phyloP scores from a whole-genome alignment of 2,329 filamentous ascomycete genomes.

The Neofusicoccum sp. region DNA sequence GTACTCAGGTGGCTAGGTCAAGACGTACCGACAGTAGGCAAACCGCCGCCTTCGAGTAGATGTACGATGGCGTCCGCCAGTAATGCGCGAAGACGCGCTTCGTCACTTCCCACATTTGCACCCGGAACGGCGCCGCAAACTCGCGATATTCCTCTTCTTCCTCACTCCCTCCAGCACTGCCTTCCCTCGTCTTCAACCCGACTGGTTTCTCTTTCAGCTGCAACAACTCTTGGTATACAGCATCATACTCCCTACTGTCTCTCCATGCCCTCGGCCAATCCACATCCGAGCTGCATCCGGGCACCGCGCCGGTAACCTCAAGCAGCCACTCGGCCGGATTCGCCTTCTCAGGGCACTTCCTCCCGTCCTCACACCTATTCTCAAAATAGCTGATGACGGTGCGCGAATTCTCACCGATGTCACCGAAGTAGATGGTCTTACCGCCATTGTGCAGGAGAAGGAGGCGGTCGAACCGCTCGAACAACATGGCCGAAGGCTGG shows the following conservation, averaged over 20 bases:
- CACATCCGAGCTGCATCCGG: constrained; percentile 15
- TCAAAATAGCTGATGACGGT: constrained; percentile 62
- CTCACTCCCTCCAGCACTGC: background rate
- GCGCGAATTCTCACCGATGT: constrained; percentile 69
- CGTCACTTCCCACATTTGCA: constrained; percentile 20
- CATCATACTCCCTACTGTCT: constrained; percentile 22
- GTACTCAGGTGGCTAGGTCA: background rate
- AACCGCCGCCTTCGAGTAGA: constrained; percentile 22
- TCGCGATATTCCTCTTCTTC: constrained; percentile 3
- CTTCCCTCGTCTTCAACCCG: background rate
- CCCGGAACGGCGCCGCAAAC: constrained; percentile 22
- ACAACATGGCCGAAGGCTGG: constrained; percentile 92
- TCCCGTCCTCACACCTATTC: background rate
- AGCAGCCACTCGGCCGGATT: constrained; percentile 78
- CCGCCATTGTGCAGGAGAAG: constrained; percentile 76
- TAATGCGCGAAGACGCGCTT: constrained; percentile 22
- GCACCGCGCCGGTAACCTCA: constrained; percentile 37
- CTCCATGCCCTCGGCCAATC: constrained; percentile 22
- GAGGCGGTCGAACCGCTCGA: constrained; percentile 83
- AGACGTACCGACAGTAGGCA: constrained; percentile 19
- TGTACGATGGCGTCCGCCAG: constrained; percentile 25
- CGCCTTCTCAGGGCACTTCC: background rate
- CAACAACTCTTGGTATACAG: constrained; percentile 37
- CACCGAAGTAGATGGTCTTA: constrained; percentile 77
- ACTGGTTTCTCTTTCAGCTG: constrained; percentile 28